Conservation (phyloP, 164 flowering plant genomes). For the Euptelea pleiosperma region DNA sequence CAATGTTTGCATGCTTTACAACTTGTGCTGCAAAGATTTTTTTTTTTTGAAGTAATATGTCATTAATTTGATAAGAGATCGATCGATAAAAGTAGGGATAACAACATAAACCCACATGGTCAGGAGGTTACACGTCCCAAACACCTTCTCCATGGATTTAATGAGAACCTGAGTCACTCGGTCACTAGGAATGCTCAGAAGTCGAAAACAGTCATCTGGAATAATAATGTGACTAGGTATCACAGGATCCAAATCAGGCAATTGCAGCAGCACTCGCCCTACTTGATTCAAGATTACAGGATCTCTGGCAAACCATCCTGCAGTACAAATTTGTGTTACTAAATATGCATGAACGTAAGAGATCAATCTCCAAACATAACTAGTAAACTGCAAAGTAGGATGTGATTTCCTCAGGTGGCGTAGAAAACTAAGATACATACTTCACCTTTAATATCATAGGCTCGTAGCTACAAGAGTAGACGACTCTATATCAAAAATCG, state of each 20-base stretch:
- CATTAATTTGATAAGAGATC: neutral
- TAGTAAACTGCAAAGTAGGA: too few species aligned
- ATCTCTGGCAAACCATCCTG: conserved; percentile 97
- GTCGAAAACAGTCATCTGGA: conserved; percentile 82
- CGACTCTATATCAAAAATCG: too few species aligned
- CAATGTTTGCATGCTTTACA: conserved; percentile 44
- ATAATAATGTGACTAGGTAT: conserved; percentile 51
- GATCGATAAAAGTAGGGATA: neutral
- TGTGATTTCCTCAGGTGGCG: too few species aligned
- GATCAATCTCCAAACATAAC: too few species aligned
- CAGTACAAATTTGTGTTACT: too few species aligned
- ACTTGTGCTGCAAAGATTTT: conserved; percentile 47
- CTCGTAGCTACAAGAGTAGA: too few species aligned
- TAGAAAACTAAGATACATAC: too few species aligned
- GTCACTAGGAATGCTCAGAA: conserved; percentile 49
- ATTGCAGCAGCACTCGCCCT: conserved; percentile 60
- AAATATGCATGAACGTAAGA: too few species aligned
- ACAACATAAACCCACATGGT: neutral
- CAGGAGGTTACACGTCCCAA: conserved; percentile 63
- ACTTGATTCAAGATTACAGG: conserved; percentile 59
- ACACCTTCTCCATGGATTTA: conserved; percentile 55
- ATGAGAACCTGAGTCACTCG: conserved; percentile 40
- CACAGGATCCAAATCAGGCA: conserved; percentile 21
- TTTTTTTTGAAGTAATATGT: neutral
- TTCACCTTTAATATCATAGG: too few species aligned